phyloP scores from a whole-genome alignment of 805 yeast genomes.

The Ogataea populi-albae region DNA sequence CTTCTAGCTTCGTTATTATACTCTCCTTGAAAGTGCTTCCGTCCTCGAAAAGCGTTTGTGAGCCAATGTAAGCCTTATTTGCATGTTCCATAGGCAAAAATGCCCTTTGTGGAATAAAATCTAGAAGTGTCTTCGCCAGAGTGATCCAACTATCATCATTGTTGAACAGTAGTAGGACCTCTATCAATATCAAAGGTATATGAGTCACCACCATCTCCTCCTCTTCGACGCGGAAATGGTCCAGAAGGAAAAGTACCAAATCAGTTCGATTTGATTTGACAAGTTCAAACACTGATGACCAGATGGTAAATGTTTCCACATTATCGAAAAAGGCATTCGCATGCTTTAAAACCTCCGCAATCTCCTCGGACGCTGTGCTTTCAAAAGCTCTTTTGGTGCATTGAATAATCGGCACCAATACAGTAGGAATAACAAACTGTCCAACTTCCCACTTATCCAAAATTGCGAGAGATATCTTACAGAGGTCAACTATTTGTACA shows the following conservation, averaged over 20 bases:
- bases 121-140: slow-evolving; percentile 44
- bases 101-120: slow-evolving; percentile 61
- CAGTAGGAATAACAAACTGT: slow-evolving; percentile 61
- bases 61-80: slow-evolving; percentile 12
- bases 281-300: slow-evolving; percentile 58
- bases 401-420: slow-evolving; percentile 63
- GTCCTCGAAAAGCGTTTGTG: slow-evolving; percentile 5
- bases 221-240: slow-evolving; percentile 71
- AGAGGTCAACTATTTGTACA: slow-evolving; percentile 46
- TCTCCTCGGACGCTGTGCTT: slow-evolving; percentile 23
- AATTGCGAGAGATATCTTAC: slow-evolving; percentile 64
- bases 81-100: slow-evolving; percentile 53
- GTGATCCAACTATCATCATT: slow-evolving; percentile 35
- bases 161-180: slow-evolving; percentile 35
- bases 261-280: slow-evolving; percentile 40
- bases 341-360: slow-evolving; percentile 49
- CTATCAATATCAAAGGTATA: slow-evolving; percentile 65
- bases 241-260: slow-evolving; percentile 56
- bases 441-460: slow-evolving; percentile 97
- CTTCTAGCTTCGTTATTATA: slow-evolving; percentile 13
- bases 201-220: slow-evolving; percentile 82
- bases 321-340: slow-evolving; percentile 79
- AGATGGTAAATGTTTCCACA: slow-evolving; percentile 75
- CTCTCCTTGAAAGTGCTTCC: slow-evolving; percentile 13
- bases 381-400: slow-evolving; percentile 38